Percentiles rank a stretch among this genome's conserved stretches.
These are phyloP conservation scores for Colletotrichum tamarilloi DNA, from an alignment of 2,329 filamentous ascomycete species.

Conservation along the genomic window DNA sequence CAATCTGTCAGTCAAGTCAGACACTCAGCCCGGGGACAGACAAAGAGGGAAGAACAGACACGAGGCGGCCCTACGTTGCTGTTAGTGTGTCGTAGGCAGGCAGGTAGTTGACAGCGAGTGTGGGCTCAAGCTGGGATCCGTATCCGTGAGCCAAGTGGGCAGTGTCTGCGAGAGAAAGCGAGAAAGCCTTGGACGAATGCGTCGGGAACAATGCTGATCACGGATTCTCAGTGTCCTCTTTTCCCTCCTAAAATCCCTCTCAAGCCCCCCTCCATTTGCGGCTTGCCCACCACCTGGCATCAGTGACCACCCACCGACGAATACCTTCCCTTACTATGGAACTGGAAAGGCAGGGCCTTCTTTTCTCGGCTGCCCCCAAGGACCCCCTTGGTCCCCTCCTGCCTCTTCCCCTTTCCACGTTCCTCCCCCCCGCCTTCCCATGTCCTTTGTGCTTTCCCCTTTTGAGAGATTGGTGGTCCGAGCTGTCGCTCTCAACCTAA, in stretches of 20 bases:
- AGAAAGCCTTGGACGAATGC: slow-evolving; percentile 29
- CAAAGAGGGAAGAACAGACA: slow-evolving; percentile 9
- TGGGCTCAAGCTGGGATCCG: neutral
- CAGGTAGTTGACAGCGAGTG: neutral
- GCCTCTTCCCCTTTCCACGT: slow-evolving; percentile 34
- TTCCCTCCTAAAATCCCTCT: neutral
- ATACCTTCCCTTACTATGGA: neutral
- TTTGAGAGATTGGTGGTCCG: slow-evolving; percentile 19
- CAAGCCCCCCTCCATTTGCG: neutral
- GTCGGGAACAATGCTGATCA: slow-evolving; percentile 14
- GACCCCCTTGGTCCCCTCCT: slow-evolving; percentile 10
- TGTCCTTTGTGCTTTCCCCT: slow-evolving; percentile 29
- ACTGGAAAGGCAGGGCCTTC: neutral
- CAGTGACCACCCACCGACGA: neutral
- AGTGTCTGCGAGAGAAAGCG: slow-evolving; percentile 14
- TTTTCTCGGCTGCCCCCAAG: slow-evolving; percentile 12
- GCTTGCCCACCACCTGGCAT: neutral
- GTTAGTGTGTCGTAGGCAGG: neutral
- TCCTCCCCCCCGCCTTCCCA: slow-evolving; percentile 11
- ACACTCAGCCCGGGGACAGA: neutral
- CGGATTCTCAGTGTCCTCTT: neutral
- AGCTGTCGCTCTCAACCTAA: slow-evolving; percentile 29
- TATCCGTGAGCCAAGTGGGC: slow-evolving; percentile 16
- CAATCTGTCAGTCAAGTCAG: slow-evolving; percentile 6
- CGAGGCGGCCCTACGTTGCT: neutral